Evolutionary conservation across 257 asterid genomes (phyloP).

Genomic region (Solanum rostratum): DNA sequence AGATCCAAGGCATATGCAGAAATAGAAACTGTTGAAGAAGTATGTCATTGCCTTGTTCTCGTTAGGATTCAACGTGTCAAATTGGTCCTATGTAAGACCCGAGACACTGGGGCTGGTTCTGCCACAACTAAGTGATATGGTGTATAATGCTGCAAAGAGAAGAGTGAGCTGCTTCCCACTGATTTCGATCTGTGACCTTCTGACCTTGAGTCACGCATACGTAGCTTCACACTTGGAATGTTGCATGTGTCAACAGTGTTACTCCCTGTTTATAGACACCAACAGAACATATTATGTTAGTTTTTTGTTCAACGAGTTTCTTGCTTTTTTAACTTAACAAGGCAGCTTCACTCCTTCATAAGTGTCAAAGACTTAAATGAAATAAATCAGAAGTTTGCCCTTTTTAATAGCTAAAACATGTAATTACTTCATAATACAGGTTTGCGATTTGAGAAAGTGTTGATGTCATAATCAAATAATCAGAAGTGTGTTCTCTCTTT

Average conservation of each 20-base stretch:
- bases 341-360: neutral
- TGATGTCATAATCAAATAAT: neutral
- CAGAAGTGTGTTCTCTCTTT: neutral
- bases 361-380: neutral
- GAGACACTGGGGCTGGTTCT: neutral
- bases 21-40: neutral
- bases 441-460: neutral
- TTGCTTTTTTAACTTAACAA: neutral
- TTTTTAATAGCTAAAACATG: neutral
- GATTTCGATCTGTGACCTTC: neutral
- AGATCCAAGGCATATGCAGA: neutral
- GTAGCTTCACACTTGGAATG: neutral
- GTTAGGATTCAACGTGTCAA: neutral
- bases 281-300: neutral
- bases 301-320: neutral
- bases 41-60: neutral
- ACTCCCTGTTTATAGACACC: neutral
- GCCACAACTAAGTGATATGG: neutral
- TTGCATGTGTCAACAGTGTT: neutral
- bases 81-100: neutral
- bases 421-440: neutral
- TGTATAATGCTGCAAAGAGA: neutral
- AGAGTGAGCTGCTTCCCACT: neutral
- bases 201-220: too few relatives aligned
- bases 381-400: neutral